Base-by-base conservation (phyloP, 1,284 basidiomycete species). In the Puccinia triticina region DNA sequence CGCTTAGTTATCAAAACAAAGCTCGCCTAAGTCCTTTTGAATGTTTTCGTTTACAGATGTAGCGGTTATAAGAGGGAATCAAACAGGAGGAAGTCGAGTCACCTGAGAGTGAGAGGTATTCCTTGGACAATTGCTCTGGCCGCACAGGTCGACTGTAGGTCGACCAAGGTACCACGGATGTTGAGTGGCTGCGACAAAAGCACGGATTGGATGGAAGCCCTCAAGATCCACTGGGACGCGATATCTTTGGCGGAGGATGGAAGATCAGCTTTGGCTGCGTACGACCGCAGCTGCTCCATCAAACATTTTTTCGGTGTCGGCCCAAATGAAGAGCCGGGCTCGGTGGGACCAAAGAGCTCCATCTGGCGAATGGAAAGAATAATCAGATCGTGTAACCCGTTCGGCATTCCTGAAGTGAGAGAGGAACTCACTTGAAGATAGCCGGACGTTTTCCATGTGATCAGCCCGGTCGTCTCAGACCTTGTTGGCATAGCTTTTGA, bases 131-230 rank as follows among this genome's bases (percentile, higher is more conserved):
- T 76, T 26, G 57, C 43, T 76, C 74, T 76, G 37, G 59, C 50
- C 2, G 57, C 55, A 48, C 74, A 76, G 3, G 40, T 43, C 10
- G 74, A 76, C 14, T 76, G 74, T 2, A 76, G 46, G 32, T 76
- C 57, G n/a, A 34, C 26, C n/a, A 76, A 21, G 26, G 37, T 64
- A 0, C 74, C 74, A 26, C 55, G 48, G 48, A 64, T 64, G 59
- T 76, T 61, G 46, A 76, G 34, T 46, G 74, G 74, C 40, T 76
- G 74, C 29, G 74, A 43, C 14, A 76, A 37, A 29, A 76, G 16
- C 0, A 61, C 59, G 11, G 74, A 76, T 76, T 76, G 74, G 37
- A 76, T 76, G 21, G 59, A 61, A 0, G 59, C 74, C 59, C 59
- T 76, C 14, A 76, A 48, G n/a, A 64, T 59, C 74, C 74, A 76